Evolutionary conservation across 2,329 filamentous ascomycete genomes (phyloP), one percentile per base, ranked within the genome.

Genomic region (Lasiodiplodia hormozganensis): DNA sequence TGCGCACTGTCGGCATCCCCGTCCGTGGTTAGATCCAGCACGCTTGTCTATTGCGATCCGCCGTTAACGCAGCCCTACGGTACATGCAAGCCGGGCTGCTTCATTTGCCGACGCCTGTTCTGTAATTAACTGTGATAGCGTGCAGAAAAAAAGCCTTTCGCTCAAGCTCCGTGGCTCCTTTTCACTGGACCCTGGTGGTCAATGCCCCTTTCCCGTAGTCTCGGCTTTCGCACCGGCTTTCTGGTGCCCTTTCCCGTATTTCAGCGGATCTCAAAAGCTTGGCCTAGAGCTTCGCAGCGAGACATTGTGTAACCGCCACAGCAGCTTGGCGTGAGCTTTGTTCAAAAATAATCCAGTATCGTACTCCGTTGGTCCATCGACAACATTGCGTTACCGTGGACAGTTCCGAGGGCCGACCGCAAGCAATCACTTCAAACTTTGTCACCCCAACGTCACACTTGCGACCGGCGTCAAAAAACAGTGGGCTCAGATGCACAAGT

Each of bases 181-280:
- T 47, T 47, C 18, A 6, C n/a, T 21, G 31, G 31, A 34, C 31
- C 31, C 43, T 47, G 8, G n/a, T 47, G 43, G 43, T 47, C 43
- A 21, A 47, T n/a, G 43, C 43, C 43, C 43, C 43, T 47, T 47
- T 47, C 43, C 43, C 43, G 43, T 47, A 47, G 43, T 47, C 18
- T 47, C 43, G 43, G 43, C 43, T n/a, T 47, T 47, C 8, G 18
- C 43, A n/a, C 43, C 43, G 43, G 18, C 43, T 16, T 43, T 18
- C 3, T n/a, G 40, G 40, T 43, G 14, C 6, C 7, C 31, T 34
- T 28, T 7, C 31, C 31, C 31, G 31, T 34, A 34, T 34, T 34
- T 10, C 31, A 34, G 14, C 43, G 18, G 43, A 51, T 62, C 58
- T 16, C 23, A n/a, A 64, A 64, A 52, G 60, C 60, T 64, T 64